phyloP scores from a whole-genome alignment of 257 asterid genomes.

The Solanum sejunctum region DNA sequence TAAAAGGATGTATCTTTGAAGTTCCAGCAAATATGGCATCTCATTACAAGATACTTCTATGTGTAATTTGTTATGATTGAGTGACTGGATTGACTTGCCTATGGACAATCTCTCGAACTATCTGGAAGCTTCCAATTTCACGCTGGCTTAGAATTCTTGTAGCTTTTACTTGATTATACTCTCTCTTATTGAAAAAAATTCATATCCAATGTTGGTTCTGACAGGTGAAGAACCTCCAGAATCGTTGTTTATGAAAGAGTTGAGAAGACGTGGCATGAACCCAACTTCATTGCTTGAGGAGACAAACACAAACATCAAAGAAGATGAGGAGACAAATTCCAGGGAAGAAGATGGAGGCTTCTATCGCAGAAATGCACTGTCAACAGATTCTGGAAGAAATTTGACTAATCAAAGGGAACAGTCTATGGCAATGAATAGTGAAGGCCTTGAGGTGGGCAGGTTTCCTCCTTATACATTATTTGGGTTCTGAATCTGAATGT shows the following conservation, averaged over 20 bases:
- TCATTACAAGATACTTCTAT: not conserved
- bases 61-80: not conserved
- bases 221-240: conserved; percentile 95
- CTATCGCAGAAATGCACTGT: conserved; percentile 43
- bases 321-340: conserved; percentile 33
- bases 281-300: conserved; percentile 89
- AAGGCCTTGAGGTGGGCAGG: conserved; percentile 83
- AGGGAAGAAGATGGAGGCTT: conserved; percentile 84
- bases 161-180: not conserved
- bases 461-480: not conserved
- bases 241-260: conserved; percentile 83
- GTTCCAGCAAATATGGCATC: not conserved
- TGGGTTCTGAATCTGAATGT: not conserved
- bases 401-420: conserved; percentile 56
- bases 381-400: conserved; percentile 40
- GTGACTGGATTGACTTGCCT: not conserved
- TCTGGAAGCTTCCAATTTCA: not conserved
- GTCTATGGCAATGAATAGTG: conserved; percentile 89
- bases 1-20: not conserved
- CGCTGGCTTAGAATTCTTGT: not conserved
- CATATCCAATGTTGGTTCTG: not conserved
- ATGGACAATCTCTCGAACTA: not conserved
- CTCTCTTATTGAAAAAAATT: not conserved
- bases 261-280: conserved; percentile 78
- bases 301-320: conserved; percentile 31